Conservation (phyloP, 176 grass and related monocot genomes). For the Carex pumila region DNA sequence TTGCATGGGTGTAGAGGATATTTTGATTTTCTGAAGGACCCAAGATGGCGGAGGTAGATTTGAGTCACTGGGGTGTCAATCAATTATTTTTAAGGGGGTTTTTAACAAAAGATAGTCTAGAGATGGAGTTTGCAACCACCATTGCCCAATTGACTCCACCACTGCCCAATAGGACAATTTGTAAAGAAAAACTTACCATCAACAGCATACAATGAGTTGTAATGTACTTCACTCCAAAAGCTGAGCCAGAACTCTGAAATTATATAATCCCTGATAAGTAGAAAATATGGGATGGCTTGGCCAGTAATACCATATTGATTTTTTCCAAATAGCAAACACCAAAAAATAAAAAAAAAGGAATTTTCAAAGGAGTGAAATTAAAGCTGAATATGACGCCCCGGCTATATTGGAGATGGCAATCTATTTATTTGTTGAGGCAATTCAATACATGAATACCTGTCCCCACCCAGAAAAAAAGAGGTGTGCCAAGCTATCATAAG, state of each 20-base stretch:
- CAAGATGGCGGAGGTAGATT: neutral
- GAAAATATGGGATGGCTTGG: neutral
- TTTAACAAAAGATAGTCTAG: too few species aligned
- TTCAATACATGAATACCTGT: neutral
- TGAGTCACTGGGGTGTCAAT: neutral
- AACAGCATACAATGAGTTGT: constrained; percentile 90
- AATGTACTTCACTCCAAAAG: constrained; percentile 99
- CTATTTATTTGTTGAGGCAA: neutral
- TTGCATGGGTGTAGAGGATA: neutral
- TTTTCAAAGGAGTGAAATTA: too few species aligned
- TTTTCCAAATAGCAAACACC: neutral
- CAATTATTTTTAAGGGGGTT: too few species aligned
- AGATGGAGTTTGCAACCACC: too few species aligned
- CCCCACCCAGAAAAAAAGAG: neutral
- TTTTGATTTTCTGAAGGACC: neutral
- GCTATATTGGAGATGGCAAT: too few species aligned
- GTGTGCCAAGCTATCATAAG: neutral
- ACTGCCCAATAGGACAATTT: neutral
- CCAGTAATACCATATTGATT: neutral
- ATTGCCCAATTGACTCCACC: neutral
- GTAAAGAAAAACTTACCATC: constrained; percentile 48
- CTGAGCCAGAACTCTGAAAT: constrained; percentile 94
- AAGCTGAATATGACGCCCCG: too few species aligned
- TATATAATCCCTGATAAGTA: constrained; percentile 5
- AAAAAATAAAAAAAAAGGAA: too few species aligned